Base-by-base conservation (phyloP, 2,329 filamentous ascomycete genomes). In the Trichoderma polysporum region DNA sequence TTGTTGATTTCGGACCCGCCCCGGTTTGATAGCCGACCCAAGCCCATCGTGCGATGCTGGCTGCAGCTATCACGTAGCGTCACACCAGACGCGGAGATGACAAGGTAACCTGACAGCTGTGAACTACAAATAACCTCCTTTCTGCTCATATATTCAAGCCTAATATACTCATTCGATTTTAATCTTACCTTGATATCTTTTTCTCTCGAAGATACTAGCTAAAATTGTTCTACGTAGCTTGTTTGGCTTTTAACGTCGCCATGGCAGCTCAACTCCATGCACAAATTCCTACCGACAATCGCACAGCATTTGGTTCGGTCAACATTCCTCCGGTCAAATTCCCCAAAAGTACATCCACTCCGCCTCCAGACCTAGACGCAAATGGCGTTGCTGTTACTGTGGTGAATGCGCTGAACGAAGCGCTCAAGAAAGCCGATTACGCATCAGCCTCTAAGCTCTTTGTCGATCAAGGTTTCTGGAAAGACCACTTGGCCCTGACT, bases 401-500 rank as follows among this genome's bases (percentile, higher is more conserved):
- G 5, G 70, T 85, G 13, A 64, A 74, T 0, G 67, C 70, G 1
- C 73, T 86, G 70, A 86, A 85, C 70, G 67, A 75, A 8, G 73
- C 74, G 0, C 68, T 87, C 0, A 65, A 70, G 4, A 73, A 70
- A 12, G 72, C 77, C 2, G 76, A 85, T 60, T 72, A 78, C 49
- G 41, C 69, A 2, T 71, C 72, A 1, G 49, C 83, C 0, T 71
- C 79, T 0, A 63, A 70, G 1, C 75, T 86, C 4, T 83, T 87
- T 53, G 71, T 79, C 2, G 70, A 77, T 1, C 76, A 83, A 22
- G 82, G 84, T 65, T 87, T 82, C 74, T 88, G 86, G 86, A 81
- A 86, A 9, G 86, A 89, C 70, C 84, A 87, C 50, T 77, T 89
- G 0, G 82, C 81, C 22, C 73, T 88, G 1, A 81, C 84, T 0